Evolutionary conservation across 306 rosid genomes (phyloP).

Genomic region (Leucaena leucocephala): DNA sequence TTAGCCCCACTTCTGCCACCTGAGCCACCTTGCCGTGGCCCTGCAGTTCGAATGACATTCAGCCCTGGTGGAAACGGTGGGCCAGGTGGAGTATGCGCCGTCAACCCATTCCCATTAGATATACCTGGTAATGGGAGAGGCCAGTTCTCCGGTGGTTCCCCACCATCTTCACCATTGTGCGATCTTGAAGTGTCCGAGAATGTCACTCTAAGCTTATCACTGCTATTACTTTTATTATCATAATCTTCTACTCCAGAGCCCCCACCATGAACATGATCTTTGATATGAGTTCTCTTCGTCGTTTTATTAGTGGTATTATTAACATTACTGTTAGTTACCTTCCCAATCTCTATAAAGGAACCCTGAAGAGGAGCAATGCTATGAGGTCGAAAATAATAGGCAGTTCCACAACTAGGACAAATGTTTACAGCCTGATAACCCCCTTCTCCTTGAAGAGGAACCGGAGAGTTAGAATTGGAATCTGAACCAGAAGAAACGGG

Average conservation of each 20-base stretch:
- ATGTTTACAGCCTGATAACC: constrained; percentile 55
- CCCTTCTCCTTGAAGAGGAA: constrained; percentile 20
- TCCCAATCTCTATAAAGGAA: constrained; percentile 63
- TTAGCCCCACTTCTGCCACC: constrained; percentile 33
- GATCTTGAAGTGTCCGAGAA: constrained; percentile 51
- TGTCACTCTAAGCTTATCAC: constrained; percentile 35
- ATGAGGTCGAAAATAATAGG: constrained; percentile 63
- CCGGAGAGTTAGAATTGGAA: constrained; percentile 34
- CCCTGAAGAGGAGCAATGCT: constrained; percentile 63
- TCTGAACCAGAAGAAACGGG: constrained; percentile 34
- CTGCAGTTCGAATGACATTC: constrained; percentile 56
- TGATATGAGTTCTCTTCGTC: constrained; percentile 30
- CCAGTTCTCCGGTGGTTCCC: constrained; percentile 57
- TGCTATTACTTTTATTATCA: constrained; percentile 2
- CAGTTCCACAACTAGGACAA: constrained; percentile 69
- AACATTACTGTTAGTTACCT: constrained; percentile 34
- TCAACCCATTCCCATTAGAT: constrained; percentile 51
- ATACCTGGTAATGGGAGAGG: constrained; percentile 45
- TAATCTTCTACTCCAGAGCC: constrained; percentile 23
- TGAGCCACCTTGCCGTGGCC: constrained; percentile 37
- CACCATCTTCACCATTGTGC: constrained; percentile 37
- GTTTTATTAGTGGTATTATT: constrained; percentile 6
- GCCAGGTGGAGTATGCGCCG: constrained; percentile 67
- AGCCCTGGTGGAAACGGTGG: constrained; percentile 71
- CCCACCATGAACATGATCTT: constrained; percentile 18